Base-by-base conservation (phyloP, 805 yeast species). In the Yamadazyma philogaea region DNA sequence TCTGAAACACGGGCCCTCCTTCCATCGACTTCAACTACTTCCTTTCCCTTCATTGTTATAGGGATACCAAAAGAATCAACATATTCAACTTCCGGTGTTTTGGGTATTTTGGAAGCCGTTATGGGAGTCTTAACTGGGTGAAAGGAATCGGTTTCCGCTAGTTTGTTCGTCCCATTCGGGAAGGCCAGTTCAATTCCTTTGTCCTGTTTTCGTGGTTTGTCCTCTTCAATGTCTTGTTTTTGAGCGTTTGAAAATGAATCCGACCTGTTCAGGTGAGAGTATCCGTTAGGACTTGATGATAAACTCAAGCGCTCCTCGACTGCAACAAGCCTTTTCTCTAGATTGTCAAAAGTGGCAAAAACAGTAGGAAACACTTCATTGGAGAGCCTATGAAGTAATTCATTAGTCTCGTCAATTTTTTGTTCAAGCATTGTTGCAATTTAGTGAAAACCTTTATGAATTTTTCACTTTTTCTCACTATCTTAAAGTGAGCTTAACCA, bases 331-430 rank as follows among this genome's bases (percentile, higher is more conserved):
- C 52, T 21, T 14, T 32, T 32, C 8, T 48, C 49, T 11, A 48
- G 27, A 11, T 18, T 42, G 10, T 45, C 49, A 18, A 45, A 48
- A 6, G 52, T 24, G 3, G 42, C 34, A 20, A 43, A 43, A 12
- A 48, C 42, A 4, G 39, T 38, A 6, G 52, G 52, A 24, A 48
- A 48, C 11, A 46, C 52, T n/a, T 44, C 46, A 36, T 45, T 33
- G 12, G 46, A 32, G 5, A 48, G 38, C 20, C 39, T 38, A n/a
- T 39, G 42, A 12, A 48, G 39, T 24, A 48, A 33, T 12, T 35
- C 39, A 34, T 48, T 45, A 24, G 52, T 48, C 26, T 48, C 47
- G 24, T 48, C 49, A 14, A 48, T 34, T 15, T 37, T 42, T 6
- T 3, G 10, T 28, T 37, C 42, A 18, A 38, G 32, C 41, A 42